Base-by-base conservation (phyloP, 2,329 filamentous ascomycete species). In the Periconia sp. region DNA sequence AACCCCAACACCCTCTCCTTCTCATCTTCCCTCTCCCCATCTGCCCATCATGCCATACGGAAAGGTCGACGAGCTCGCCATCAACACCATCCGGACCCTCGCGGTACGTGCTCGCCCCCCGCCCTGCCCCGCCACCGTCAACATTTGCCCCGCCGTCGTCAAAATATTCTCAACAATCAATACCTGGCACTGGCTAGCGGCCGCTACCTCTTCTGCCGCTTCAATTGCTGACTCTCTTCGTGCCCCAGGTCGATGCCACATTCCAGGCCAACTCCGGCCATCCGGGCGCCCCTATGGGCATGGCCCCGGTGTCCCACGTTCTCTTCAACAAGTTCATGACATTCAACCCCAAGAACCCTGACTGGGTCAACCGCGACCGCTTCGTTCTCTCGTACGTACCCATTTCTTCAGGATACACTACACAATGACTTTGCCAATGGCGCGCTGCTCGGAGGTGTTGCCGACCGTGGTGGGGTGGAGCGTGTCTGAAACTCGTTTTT, bases 331-430 rank as follows among this genome's bases (percentile, higher is more conserved):
- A 94, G 77, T 95, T 96, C 83, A 90, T 99, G 90, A 95, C 79
- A 74, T 99, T 96, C 84, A 99, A 97, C 87, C 94, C 94, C 67
- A 95, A 96, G 87, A 96, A 96, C 84, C 89, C 94, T 64, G 82
- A 90, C 57, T 99, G 92, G 92, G 69, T 94, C 66, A 97, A 97
- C 85, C 87, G 94, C 70, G 94, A 99, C 78, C 88, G 94, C 74
- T 99, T 99, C 71, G 91, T 99, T 52, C 91, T 99, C 73, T 99
- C 94, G 92, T 96, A 84, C 83, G 92, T 87, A 24, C 21, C 30
- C 23, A 25, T 35, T 32, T 36, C 30, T 10, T 18, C 12, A 19
- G 19, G 19, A 31, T 40, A 3, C 3, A 6, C n/a, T 44, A 18
- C 25, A 38, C 29, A 32, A 15, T 22, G 26, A 19, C 6, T 7